Evolutionary conservation across 129 eudicot species (phyloP).

Genomic region (Flaveria brownii): DNA sequence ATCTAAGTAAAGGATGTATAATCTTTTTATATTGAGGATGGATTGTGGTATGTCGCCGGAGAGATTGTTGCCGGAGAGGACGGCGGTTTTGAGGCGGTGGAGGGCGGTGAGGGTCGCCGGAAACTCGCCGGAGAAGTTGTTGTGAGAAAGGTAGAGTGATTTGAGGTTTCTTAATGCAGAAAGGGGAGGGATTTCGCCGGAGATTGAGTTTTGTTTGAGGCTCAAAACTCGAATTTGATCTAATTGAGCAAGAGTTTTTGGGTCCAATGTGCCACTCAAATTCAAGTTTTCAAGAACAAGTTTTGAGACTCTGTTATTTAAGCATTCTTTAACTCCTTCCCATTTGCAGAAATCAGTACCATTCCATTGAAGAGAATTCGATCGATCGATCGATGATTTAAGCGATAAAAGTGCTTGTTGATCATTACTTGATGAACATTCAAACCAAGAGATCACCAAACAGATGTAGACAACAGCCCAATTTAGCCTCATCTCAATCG

Average conservation of each 20-base stretch:
- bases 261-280: constrained; percentile 55
- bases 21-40: constrained; percentile 43
- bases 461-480: constrained; percentile 2
- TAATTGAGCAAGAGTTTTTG: constrained; percentile 41
- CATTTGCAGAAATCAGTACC: constrained; percentile 59
- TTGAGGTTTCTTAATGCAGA: constrained; percentile 67
- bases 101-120: constrained; percentile 56
- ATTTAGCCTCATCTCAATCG: constrained; percentile 24
- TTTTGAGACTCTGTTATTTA: constrained; percentile 67
- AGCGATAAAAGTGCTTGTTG: constrained; percentile 58
- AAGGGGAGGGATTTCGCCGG: constrained; percentile 71
- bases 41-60: constrained; percentile 62
- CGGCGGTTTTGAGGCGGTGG: constrained; percentile 74
- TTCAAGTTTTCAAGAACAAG: constrained; percentile 69
- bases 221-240: constrained; percentile 76
- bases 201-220: constrained; percentile 64
- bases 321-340: constrained; percentile 76
- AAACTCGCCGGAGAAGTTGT: constrained; percentile 63
- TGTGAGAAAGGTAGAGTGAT: constrained; percentile 57
- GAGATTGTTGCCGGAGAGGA: constrained; percentile 54
- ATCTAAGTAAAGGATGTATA: constrained; percentile 64
- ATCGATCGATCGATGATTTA: constrained; percentile 59
- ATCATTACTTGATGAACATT: constrained; percentile 40
- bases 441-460: not conserved
- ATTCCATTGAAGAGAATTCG: constrained; percentile 61